Evolutionary conservation across 176 grass and related monocot genomes (phyloP).

Genomic region (Bolboschoenus planiculmis): DNA sequence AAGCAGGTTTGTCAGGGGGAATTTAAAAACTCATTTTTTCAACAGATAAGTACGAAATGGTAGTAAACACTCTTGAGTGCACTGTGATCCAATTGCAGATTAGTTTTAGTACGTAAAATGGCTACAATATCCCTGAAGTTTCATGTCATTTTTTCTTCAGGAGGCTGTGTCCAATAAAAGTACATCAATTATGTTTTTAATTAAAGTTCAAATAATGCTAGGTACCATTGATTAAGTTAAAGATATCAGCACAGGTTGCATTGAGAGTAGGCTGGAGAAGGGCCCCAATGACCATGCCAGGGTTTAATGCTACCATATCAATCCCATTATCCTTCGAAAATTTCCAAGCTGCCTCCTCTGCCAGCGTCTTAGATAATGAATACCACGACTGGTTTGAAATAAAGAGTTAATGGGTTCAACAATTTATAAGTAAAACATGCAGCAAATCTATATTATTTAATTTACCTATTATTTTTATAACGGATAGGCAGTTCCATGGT

Average conservation of each 20-base stretch:
- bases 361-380: slow-evolving; percentile 29
- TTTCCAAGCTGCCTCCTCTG: slow-evolving; percentile 35
- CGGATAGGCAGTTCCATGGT: neutral
- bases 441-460: neutral
- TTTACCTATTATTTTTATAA: neutral
- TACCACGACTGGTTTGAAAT: slow-evolving; percentile 33
- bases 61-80: neutral
- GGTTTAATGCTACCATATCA: slow-evolving; percentile 27
- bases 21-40: neutral
- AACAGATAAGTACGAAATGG: neutral
- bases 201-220: neutral
- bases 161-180: neutral
- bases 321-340: slow-evolving; percentile 34
- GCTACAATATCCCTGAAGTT: neutral
- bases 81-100: neutral
- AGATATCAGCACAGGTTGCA: neutral
- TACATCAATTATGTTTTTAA: neutral
- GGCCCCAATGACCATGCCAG: slow-evolving; percentile 34
- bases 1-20: neutral
- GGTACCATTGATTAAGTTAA: slow-evolving; percentile 16
- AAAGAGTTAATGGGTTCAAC: neutral
- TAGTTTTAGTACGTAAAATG: neutral
- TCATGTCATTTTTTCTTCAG: neutral
- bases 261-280: slow-evolving; percentile 28
- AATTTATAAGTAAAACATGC: neutral